Evolutionary conservation across 768 basidiomycete species (phyloP).

Genomic region (Tricholoma terreum): DNA sequence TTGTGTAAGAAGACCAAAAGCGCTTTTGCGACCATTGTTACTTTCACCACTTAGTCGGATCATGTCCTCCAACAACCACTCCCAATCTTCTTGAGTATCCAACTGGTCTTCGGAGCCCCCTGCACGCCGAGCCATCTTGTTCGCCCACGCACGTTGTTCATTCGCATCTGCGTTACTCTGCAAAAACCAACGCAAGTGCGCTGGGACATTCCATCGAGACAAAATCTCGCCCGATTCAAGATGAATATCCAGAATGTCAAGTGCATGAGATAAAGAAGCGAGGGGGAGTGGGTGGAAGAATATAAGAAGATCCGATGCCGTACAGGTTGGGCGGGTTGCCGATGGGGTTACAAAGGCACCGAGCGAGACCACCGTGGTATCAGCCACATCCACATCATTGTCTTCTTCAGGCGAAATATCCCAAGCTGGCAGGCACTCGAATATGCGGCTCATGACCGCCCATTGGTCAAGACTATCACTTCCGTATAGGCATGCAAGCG

Average conservation of each 20-base stretch:
- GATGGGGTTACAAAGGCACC: slow-evolving; percentile 78
- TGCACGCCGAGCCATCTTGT: slow-evolving; percentile 73
- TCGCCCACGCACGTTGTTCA: slow-evolving; percentile 84
- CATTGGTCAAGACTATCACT: slow-evolving; percentile 68
- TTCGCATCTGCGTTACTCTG: slow-evolving; percentile 61
- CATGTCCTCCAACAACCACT: slow-evolving; percentile 89
- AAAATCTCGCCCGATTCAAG: slow-evolving; percentile 92
- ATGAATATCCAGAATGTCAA: slow-evolving; percentile 93
- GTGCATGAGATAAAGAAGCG: slow-evolving; percentile 69
- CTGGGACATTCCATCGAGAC: slow-evolving; percentile 81
- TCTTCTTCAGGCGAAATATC: slow-evolving; percentile 55
- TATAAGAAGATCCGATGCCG: slow-evolving; percentile 66
- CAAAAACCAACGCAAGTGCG: slow-evolving; percentile 87
- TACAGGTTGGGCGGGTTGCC: slow-evolving; percentile 51
- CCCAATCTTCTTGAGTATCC: slow-evolving; percentile 74
- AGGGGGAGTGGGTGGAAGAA: slow-evolving; percentile 83
- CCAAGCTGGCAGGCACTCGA: slow-evolving; percentile 97
- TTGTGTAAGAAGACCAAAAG: slow-evolving; percentile 71
- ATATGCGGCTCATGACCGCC: slow-evolving; percentile 85
- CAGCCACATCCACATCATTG: slow-evolving; percentile 69
- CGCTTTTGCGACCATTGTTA: slow-evolving; percentile 63
- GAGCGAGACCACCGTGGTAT: slow-evolving; percentile 78
- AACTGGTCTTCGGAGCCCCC: slow-evolving; percentile 54
- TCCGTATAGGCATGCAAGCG: slow-evolving; percentile 88
- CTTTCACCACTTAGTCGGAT: slow-evolving; percentile 66